Base-by-base conservation (phyloP, 2,329 filamentous ascomycete species). In the Clarireedia hainanense region DNA sequence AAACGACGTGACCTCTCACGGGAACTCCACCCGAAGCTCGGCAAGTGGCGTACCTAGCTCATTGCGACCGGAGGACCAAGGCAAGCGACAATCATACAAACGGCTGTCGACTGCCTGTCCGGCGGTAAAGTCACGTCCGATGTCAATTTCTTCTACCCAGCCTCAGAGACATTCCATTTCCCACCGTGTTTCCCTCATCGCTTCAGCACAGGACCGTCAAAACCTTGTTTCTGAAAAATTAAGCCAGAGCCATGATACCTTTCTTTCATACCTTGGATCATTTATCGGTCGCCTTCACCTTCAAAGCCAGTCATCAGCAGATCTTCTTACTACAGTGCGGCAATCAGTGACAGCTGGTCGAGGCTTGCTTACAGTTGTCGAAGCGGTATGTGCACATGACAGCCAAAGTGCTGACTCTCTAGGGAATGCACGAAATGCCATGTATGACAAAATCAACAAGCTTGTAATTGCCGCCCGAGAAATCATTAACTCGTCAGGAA, bases 251-350 rank as follows among this genome's bases (percentile, higher is more conserved):
- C 91, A 96, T 73, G 91, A 97, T 72, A 83, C 82, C 6, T 96
- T 97, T 67, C 75, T 99, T 52, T 94, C 91, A 6, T 88, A 91
- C 67, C 81, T 99, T 51, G 92, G 89, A 50, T 95, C 90, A 4
- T 96, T 97, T 69, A 92, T 97, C 68, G 94, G 94, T 15, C 79
- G 83, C 39, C 79, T 96, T 55, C 90, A 96, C 70, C 77, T 96
- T 58, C 91, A 96, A 69, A 94, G 91, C n/a, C 86, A 94, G 60
- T 94, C 91, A 6, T 86, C 90, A 7, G 83, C 87, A 1, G 91
- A 96, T 69, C 78, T 97, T 49, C 83, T 91, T 34, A 74, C 85
- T 10, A 91, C 89, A 15, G 92, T 95, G 48, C 86, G 89, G 67
- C 86, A 92, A 68, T 89, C 91, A 7, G 88, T 91, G 9, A 79